Conservation (phyloP, 1,284 basidiomycete genomes). For the Melampsora americana region DNA sequence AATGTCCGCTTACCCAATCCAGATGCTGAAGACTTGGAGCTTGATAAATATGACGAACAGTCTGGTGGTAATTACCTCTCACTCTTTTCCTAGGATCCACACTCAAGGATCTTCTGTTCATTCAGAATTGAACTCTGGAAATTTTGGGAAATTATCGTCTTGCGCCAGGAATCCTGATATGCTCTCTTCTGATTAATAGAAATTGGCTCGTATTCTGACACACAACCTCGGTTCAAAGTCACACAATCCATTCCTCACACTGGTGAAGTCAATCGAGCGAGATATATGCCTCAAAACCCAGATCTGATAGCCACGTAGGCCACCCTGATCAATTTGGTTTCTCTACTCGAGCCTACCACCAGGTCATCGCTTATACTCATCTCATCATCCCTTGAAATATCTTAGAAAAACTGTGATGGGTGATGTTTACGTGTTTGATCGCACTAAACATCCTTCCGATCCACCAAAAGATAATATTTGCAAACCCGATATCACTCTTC, state of each 20-base stretch:
- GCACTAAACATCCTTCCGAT: constrained; percentile 92
- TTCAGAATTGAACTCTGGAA: too few species aligned
- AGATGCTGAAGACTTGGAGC: constrained; percentile 70
- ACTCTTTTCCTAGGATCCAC: too few species aligned
- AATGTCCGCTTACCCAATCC: constrained; percentile 82
- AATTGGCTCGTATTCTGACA: constrained; percentile 79
- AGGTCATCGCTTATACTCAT: background rate
- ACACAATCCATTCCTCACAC: constrained; percentile 93
- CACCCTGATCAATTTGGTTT: background rate
- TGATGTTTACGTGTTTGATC: constrained; percentile 88
- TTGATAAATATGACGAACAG: constrained; percentile 84
- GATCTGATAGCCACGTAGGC: constrained; percentile 80
- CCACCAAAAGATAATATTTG: constrained; percentile 74
- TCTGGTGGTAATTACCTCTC: constrained; percentile 61
- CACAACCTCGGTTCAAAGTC: constrained; percentile 77
- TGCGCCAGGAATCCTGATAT: constrained; percentile 12
- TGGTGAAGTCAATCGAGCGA: constrained; percentile 92
- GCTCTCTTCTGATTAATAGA: constrained; percentile 57
- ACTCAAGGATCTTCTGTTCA: too few species aligned
- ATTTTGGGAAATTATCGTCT: background rate
- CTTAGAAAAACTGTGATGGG: constrained; percentile 72
- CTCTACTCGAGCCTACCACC: background rate
- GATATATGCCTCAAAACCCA: constrained; percentile 98
- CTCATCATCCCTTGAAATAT: background rate
- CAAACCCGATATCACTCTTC: constrained; percentile 83